Percentiles rank a stretch among this genome's conserved stretches.
phyloP scores from a whole-genome alignment of 2,329 filamentous ascomycete genomes.

The Bipolaris cookei region DNA sequence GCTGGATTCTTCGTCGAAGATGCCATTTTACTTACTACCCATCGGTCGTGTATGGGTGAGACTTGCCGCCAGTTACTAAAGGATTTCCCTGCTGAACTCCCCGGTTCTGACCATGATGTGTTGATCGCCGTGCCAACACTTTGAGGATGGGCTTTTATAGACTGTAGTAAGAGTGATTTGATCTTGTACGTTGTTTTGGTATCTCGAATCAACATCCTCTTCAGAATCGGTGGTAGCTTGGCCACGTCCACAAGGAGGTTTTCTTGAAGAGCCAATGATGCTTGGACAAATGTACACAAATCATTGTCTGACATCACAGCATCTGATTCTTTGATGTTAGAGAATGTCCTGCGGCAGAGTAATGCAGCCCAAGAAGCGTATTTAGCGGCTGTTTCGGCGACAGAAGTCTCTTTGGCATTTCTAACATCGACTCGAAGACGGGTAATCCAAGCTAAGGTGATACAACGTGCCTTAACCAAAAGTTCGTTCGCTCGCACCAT shows the following conservation, averaged over 20 bases:
- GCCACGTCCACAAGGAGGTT: slow-evolving; percentile 50
- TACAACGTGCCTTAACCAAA: slow-evolving; percentile 51
- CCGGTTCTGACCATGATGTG: slow-evolving; percentile 52
- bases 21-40: slow-evolving; percentile 40
- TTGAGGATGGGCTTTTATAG: slow-evolving; percentile 40
- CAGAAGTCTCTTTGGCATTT: slow-evolving; percentile 46
- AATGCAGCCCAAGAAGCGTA: slow-evolving; percentile 62
- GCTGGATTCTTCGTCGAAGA: slow-evolving; percentile 24
- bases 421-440: slow-evolving; percentile 56
- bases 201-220: slow-evolving; percentile 53
- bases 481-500: slow-evolving; percentile 29
- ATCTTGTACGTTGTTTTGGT: slow-evolving; percentile 54
- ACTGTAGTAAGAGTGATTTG: slow-evolving; percentile 41
- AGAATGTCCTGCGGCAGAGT: slow-evolving; percentile 60
- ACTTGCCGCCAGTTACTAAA: slow-evolving; percentile 38
- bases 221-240: slow-evolving; percentile 40
- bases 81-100: slow-evolving; percentile 23
- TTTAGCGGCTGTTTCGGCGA: slow-evolving; percentile 51
- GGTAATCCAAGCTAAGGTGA: slow-evolving; percentile 58
- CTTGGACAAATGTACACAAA: slow-evolving; percentile 44
- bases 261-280: slow-evolving; percentile 55
- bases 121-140: slow-evolving; percentile 48
- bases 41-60: slow-evolving; percentile 30
- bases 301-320: slow-evolving; percentile 16
- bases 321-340: slow-evolving; percentile 22